phyloP scores from a whole-genome alignment of 805 yeast species.

The Ogataea neopini region DNA sequence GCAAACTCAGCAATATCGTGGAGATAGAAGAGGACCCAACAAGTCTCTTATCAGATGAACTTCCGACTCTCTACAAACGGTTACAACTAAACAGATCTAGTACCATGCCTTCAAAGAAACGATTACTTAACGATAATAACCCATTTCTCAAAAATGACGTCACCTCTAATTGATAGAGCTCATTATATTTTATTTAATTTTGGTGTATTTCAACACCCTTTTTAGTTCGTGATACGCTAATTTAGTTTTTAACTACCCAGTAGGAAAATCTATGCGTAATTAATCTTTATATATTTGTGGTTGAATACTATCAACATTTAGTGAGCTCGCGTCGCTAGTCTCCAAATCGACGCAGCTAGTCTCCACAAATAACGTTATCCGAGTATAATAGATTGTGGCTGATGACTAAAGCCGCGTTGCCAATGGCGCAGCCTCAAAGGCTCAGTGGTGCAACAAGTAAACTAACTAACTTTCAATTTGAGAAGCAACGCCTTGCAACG shows the following conservation, averaged over 20 bases:
- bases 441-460: neutral
- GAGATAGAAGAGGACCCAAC: constrained; percentile 21
- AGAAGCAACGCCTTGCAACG: too few relatives aligned
- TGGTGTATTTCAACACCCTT: neutral
- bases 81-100: constrained; percentile 8
- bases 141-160: constrained; percentile 8
- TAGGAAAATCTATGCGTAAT: too few relatives aligned
- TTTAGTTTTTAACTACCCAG: too few relatives aligned
- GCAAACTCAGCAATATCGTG: constrained; percentile 20
- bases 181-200: too few relatives aligned
- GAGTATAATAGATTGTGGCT: constrained; percentile 4
- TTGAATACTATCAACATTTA: too few relatives aligned
- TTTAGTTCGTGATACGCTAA: too few relatives aligned
- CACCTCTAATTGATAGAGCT: neutral
- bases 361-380: constrained; percentile 3
- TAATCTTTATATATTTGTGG: too few relatives aligned
- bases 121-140: constrained; percentile 10
- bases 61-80: neutral
- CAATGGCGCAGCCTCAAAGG: neutral
- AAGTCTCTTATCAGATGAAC: neutral
- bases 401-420: constrained; percentile 4
- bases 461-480: too few relatives aligned
- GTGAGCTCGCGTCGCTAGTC: neutral
- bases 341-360: neutral
- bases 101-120: constrained; percentile 14